Conservation (phyloP, 2,329 filamentous ascomycete species). For the Emericellopsis cladophorae region DNA sequence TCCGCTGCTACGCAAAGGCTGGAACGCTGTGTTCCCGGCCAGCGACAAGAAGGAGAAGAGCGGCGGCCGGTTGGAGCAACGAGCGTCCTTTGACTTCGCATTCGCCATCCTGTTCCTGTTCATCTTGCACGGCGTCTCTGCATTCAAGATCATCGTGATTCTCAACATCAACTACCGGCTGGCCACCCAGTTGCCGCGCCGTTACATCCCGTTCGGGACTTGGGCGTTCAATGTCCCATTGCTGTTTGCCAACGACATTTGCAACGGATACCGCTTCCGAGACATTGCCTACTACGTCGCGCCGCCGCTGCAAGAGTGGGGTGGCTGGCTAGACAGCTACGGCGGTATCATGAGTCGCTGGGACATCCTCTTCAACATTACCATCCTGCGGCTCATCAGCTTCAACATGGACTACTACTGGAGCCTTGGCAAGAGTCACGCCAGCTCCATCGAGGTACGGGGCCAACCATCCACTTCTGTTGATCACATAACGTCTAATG, state of each 20-base stretch:
- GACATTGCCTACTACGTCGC: slow-evolving; percentile 43
- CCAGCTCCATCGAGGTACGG: slow-evolving; percentile 71
- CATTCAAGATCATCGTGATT: slow-evolving; percentile 69
- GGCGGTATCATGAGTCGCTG: slow-evolving; percentile 80
- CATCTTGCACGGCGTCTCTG: slow-evolving; percentile 74
- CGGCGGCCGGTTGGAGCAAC: slow-evolving; percentile 49
- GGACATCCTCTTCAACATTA: slow-evolving; percentile 98
- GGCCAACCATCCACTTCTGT: not conserved
- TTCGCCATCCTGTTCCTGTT: slow-evolving; percentile 73
- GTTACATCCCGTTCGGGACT: slow-evolving; percentile 60
- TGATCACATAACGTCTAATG: slow-evolving; percentile 37
- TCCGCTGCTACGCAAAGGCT: slow-evolving; percentile 62
- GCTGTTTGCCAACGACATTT: slow-evolving; percentile 83
- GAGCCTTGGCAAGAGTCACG: slow-evolving; percentile 54
- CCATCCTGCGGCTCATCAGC: slow-evolving; percentile 81
- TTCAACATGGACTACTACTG: slow-evolving; percentile 98
- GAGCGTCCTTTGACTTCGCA: slow-evolving; percentile 67
- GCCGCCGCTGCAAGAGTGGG: slow-evolving; percentile 43
- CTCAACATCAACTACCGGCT: slow-evolving; percentile 73
- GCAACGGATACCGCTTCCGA: slow-evolving; percentile 61
- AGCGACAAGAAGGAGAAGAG: slow-evolving; percentile 19
- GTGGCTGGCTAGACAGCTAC: slow-evolving; percentile 61
- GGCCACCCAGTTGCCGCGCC: slow-evolving; percentile 56
- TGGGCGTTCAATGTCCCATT: slow-evolving; percentile 84
- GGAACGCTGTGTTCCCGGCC: slow-evolving; percentile 42